A percentile compares a stretch with the other conserved stretches of the same genome.
phyloP scores from a whole-genome alignment of 2,329 filamentous ascomycete genomes.

The Dactylonectria macrodidyma region DNA sequence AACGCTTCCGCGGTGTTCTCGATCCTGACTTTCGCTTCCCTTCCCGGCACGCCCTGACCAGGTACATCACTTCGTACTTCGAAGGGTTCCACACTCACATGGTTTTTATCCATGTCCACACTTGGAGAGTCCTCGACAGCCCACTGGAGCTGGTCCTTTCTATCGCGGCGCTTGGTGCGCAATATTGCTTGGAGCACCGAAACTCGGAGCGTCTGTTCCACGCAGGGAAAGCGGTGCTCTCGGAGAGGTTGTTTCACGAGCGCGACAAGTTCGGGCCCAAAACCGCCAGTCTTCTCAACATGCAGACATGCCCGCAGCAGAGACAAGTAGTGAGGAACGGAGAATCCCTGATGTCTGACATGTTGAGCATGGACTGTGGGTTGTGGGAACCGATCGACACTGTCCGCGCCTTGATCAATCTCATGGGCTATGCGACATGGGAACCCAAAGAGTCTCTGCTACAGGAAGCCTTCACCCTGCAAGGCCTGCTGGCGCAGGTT shows the following conservation, averaged over 20 bases:
- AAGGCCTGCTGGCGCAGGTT: conserved; percentile 52
- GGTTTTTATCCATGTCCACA: conserved; percentile 55
- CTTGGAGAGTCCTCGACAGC: conserved; percentile 50
- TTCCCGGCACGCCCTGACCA: conserved; percentile 54
- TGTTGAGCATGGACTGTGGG: background rate
- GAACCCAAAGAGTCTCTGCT: conserved; percentile 51
- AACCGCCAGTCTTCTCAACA: conserved; percentile 43
- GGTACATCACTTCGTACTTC: conserved; percentile 55
- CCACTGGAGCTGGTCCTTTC: conserved; percentile 53
- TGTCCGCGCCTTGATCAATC: conserved; percentile 51
- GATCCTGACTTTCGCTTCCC: conserved; percentile 51
- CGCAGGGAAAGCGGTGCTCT: conserved; percentile 50
- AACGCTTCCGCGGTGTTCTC: conserved; percentile 49
- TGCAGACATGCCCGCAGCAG: conserved; percentile 2
- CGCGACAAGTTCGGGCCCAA: conserved; percentile 41
- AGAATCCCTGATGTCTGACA: background rate
- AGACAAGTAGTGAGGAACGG: background rate
- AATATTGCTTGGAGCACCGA: conserved; percentile 57
- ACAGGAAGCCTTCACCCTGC: conserved; percentile 54
- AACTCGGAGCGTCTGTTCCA: conserved; percentile 53
- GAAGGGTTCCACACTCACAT: conserved; percentile 57
- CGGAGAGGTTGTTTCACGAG: conserved; percentile 49
- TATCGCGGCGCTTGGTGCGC: conserved; percentile 53
- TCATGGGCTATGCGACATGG: conserved; percentile 59
- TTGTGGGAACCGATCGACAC: conserved; percentile 53